Evolutionary conservation across 140 eudicot genomes (phyloP).

Genomic region (Ambrosia hybrid): DNA sequence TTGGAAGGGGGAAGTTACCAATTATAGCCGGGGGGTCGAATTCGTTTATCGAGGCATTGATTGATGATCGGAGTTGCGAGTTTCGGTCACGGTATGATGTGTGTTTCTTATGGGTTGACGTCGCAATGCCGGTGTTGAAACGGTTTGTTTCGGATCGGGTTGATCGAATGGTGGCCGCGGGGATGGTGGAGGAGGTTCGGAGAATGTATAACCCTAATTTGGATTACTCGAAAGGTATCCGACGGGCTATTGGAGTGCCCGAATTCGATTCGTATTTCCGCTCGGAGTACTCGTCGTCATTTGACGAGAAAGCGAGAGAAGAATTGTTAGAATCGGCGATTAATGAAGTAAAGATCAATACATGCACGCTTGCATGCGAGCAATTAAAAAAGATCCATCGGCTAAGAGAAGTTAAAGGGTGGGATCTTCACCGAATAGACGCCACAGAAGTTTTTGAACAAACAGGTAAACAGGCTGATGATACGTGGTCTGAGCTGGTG

Average conservation of each 20-base stretch:
- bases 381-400: constrained; percentile 62
- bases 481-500: constrained; percentile 61
- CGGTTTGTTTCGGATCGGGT: constrained; percentile 55
- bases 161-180: constrained; percentile 71
- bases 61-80: constrained; percentile 38
- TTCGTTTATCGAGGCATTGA: constrained; percentile 62
- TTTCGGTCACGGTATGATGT: constrained; percentile 59
- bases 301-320: constrained; percentile 33
- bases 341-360: constrained; percentile 54
- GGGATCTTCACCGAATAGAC: constrained; percentile 72
- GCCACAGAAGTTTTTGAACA: constrained; percentile 62
- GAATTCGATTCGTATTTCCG: constrained; percentile 67
- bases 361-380: constrained; percentile 51
- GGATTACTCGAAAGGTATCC: constrained; percentile 68
- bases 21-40: constrained; percentile 90
- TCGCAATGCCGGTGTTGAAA: constrained; percentile 50
- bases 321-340: constrained; percentile 50
- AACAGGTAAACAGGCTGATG: constrained; percentile 37
- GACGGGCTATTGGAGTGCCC: constrained; percentile 80
- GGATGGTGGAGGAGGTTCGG: constrained; percentile 68
- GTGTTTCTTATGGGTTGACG: constrained; percentile 92
- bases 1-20: constrained; percentile 52
- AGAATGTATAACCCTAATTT: constrained; percentile 43
- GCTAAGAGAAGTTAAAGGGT: constrained; percentile 47
- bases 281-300: constrained; percentile 28